Percentiles rank a stretch among this genome's conserved stretches.
Conservation (phyloP, 805 yeast genomes). For the Candida ovalis region DNA sequence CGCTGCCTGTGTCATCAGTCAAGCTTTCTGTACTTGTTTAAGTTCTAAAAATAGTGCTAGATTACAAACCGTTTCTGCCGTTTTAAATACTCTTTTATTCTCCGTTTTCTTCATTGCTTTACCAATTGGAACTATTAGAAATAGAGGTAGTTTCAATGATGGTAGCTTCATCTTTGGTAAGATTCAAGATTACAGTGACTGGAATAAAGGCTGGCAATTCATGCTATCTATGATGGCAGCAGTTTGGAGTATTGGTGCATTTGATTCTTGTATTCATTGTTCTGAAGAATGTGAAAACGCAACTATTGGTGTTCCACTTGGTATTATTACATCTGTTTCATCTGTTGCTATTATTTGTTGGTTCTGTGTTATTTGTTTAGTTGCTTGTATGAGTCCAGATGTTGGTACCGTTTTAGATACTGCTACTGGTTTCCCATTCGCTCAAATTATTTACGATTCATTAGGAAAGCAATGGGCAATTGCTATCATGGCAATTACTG, state of each 20-base stretch:
- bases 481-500: constrained; percentile 56
- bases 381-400: constrained; percentile 51
- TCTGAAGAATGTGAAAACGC: constrained; percentile 69
- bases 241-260: constrained; percentile 73
- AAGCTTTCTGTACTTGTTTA: constrained; percentile 48
- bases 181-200: constrained; percentile 46
- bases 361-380: constrained; percentile 47
- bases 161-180: constrained; percentile 55
- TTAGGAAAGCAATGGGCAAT: constrained; percentile 64
- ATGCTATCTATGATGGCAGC: constrained; percentile 51
- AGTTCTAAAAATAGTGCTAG: constrained; percentile 55
- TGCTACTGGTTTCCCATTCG: constrained; percentile 57
- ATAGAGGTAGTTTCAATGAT: constrained; percentile 37
- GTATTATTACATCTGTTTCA: constrained; percentile 56
- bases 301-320: constrained; percentile 58
- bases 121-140: constrained; percentile 51
- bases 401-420: constrained; percentile 39
- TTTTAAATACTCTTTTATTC: constrained; percentile 49
- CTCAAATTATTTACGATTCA: constrained; percentile 59
- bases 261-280: constrained; percentile 71
- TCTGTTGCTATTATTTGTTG: constrained; percentile 59
- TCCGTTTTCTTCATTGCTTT: constrained; percentile 57
- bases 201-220: constrained; percentile 58
- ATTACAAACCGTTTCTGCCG: constrained; percentile 57
- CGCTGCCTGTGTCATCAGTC: constrained; percentile 54